These are phyloP conservation scores for Triticum timopheevii DNA, from an alignment of 176 grass and related monocot species.

Conservation along the genomic window DNA sequence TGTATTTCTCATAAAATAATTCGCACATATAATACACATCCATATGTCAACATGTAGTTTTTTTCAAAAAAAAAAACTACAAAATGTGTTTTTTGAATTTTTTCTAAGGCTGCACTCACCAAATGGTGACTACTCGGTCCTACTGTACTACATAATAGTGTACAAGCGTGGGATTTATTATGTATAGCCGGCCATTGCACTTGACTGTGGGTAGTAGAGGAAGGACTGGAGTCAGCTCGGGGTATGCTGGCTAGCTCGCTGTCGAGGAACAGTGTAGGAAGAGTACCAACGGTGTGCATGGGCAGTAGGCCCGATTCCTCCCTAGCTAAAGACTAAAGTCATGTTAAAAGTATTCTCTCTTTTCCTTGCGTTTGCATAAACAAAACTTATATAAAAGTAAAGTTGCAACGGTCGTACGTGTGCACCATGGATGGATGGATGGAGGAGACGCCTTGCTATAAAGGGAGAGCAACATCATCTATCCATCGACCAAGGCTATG, in stretches of 20 bases:
- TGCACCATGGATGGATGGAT: neutral
- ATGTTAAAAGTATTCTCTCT: neutral
- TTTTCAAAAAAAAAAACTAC: too few species aligned
- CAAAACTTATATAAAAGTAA: neutral
- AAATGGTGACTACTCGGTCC: too few species aligned
- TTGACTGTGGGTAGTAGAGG: neutral
- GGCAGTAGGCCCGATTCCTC: neutral
- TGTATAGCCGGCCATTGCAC: neutral
- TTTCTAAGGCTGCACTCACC: too few species aligned
- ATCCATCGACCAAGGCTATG: neutral
- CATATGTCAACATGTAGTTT: too few species aligned
- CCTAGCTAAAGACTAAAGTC: neutral
- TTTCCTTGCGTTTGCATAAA: neutral
- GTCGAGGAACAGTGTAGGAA: neutral
- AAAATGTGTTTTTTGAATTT: too few species aligned
- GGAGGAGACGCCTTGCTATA: neutral
- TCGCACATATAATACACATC: too few species aligned
- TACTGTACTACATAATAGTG: neutral
- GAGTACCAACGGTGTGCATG: neutral
- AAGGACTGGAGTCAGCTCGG: neutral
- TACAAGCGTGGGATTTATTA: neutral
- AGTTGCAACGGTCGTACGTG: neutral
- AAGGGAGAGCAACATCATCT: neutral
- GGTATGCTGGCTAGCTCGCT: neutral
- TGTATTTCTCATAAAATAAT: too few species aligned